Evolutionary conservation across 2,329 filamentous ascomycete genomes (phyloP), one percentile per base, ranked within the genome.

Genomic region (Thelonectria blattea): DNA sequence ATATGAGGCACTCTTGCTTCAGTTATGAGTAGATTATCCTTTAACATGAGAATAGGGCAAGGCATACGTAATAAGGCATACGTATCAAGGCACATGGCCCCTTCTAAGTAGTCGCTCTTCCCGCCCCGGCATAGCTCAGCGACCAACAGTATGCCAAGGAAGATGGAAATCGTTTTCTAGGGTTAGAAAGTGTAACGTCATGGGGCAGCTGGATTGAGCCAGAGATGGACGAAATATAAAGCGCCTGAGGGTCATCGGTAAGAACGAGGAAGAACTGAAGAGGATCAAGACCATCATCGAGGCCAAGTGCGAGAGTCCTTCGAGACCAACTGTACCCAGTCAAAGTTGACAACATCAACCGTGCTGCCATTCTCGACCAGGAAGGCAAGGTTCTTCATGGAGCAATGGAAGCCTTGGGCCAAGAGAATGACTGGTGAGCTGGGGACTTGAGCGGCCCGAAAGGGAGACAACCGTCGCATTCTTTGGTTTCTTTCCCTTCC

Each of bases 281-380:
- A 49, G 18, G 45, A 50, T 56, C 45, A 56, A 50, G 45, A 22
- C 45, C 30, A 56, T 50, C 45, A 24, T 50, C 27, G 45, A 56
- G 37, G 42, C 45, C 45, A 59, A 18, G 65, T 46, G 65, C 56
- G 15, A 61, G 65, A 34, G 61, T 71, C n/a, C 61, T 66, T 18
- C 57, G 61, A 54, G 66, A 71, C 58, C 50, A 70, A 42, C 60
- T 71, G n/a, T 71, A 69, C 54, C 67, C 59, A 20, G 17, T 41
- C 17, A 41, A 17, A 14, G 14, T 41, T 15, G 17, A 41, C 14
- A 41, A 41, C 17, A 41, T 15, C 17, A 15, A 41, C 14, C 14
- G 17, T 24, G 22, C 22, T 24, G 22, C 58, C 18, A 60, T 70
- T 15, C 55, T 68, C 12, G 62, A 71, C 45, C 51, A 69, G 54